phyloP scores from a whole-genome alignment of 208 protist genomes.

The Trypanosoma rangeli region DNA sequence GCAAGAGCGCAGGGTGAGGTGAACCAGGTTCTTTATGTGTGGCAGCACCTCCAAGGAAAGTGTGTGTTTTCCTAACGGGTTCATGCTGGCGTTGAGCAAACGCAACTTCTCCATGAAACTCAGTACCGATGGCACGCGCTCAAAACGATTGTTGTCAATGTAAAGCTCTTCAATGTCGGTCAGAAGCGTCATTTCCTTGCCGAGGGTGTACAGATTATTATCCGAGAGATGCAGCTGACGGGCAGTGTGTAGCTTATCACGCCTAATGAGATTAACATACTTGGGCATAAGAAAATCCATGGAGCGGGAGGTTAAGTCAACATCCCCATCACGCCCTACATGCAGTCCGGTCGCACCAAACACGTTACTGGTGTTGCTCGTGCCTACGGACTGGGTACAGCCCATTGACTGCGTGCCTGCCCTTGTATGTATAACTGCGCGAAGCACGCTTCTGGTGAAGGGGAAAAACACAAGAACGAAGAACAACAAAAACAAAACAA shows the following conservation, averaged over 20 bases:
- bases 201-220: slow-evolving; percentile 78
- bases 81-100: slow-evolving; percentile 66
- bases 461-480: not conserved
- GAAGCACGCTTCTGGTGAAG: too few species aligned
- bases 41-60: slow-evolving; percentile 54
- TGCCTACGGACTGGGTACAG: slow-evolving; percentile 26
- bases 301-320: slow-evolving; percentile 69
- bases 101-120: slow-evolving; percentile 48
- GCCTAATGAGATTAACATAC: slow-evolving; percentile 66
- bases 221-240: slow-evolving; percentile 70
- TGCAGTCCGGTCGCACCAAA: slow-evolving; percentile 76
- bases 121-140: slow-evolving; percentile 66
- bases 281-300: slow-evolving; percentile 56
- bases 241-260: slow-evolving; percentile 66
- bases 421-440: too few species aligned
- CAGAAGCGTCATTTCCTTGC: slow-evolving; percentile 73
- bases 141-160: slow-evolving; percentile 73
- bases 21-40: slow-evolving; percentile 46
- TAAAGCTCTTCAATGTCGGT: slow-evolving; percentile 74
- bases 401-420: slow-evolving; percentile 28
- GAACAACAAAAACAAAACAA: not conserved
- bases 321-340: slow-evolving; percentile 79
- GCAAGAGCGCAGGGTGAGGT: slow-evolving; percentile 59
- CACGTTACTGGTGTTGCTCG: slow-evolving; percentile 7
- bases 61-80: slow-evolving; percentile 44